Evolutionary conservation across 2,329 filamentous ascomycete species (phyloP).

Genomic region (Penicillium thymicola): DNA sequence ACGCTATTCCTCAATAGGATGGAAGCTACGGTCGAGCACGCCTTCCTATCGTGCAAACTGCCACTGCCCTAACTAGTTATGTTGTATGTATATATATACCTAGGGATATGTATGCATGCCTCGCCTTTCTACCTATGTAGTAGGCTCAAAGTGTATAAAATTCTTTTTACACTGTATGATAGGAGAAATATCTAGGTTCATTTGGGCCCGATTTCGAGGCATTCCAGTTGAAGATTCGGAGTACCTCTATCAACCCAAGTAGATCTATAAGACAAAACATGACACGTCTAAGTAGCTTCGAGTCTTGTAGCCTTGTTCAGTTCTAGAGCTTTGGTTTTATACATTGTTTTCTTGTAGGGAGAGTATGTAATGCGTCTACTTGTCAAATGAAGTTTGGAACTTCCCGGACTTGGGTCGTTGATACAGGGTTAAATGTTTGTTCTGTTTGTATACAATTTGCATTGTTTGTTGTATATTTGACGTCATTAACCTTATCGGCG

Average conservation of each 20-base stretch:
- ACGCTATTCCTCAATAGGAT: slow-evolving; percentile 1
- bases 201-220: not conserved
- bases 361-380: not conserved
- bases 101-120: too few species aligned
- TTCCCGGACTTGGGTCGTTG: not conserved
- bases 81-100: too few species aligned
- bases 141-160: not conserved
- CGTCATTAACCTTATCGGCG: slow-evolving; percentile 20
- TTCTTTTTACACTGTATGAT: not conserved
- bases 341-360: not conserved
- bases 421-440: not conserved
- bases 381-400: not conserved
- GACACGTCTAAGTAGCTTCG: not conserved
- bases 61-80: too few species aligned
- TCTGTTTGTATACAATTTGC: slow-evolving; percentile 1
- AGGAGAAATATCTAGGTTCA: not conserved
- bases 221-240: not conserved
- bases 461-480: slow-evolving; percentile 8
- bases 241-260: not conserved
- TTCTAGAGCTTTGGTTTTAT: not conserved
- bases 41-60: not conserved
- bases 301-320: too few species aligned
- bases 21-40: not conserved
- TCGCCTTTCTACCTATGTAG: not conserved
- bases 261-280: too few species aligned